phyloP scores from a whole-genome alignment of 345 rosid genomes.

The Eucalyptus tenuipes region DNA sequence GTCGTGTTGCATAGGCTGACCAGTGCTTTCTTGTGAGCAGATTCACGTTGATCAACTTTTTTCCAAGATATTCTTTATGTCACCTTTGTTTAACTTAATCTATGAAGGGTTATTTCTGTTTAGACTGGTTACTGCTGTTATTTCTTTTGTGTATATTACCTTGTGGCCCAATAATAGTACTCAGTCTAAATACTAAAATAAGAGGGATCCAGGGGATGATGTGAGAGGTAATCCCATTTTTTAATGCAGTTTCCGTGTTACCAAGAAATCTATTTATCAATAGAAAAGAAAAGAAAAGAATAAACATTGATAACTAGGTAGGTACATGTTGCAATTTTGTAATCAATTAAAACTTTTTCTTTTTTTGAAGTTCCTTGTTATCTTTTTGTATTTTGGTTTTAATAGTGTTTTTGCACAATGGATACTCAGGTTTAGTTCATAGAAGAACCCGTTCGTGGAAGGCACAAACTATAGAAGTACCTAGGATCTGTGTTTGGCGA shows the following conservation, averaged over 20 bases:
- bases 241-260: not conserved
- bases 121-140: not conserved
- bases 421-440: not conserved
- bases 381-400: not conserved
- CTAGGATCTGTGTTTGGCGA: not conserved
- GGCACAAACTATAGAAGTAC: not conserved
- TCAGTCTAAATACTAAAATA: not conserved
- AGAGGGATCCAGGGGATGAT: not conserved
- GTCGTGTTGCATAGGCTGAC: not conserved
- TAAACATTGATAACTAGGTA: not conserved
- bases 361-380: not conserved
- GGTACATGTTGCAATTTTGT: not conserved
- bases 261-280: not conserved
- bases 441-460: not conserved
- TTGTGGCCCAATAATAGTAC: not conserved
- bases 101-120: not conserved
- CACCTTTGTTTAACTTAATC: not conserved
- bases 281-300: not conserved
- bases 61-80: not conserved
- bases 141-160: not conserved
- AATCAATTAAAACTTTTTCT: not conserved
- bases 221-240: not conserved
- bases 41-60: not conserved
- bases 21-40: not conserved
- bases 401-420: not conserved